Evolutionary conservation across 305 asterid species (phyloP).

Genomic region (Andrographis paniculata): DNA sequence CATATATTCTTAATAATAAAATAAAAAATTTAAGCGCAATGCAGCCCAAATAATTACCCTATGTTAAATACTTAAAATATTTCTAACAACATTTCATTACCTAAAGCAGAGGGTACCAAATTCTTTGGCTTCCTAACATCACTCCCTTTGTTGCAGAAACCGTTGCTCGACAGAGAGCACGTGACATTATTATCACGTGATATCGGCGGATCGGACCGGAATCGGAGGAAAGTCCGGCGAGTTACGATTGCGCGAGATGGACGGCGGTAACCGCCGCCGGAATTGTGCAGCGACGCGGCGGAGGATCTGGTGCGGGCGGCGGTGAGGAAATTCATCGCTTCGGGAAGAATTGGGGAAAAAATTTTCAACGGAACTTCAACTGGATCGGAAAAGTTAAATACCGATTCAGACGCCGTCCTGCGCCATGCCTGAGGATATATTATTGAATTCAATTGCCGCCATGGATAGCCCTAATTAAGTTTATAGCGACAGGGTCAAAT

Average conservation of each 20-base stretch:
- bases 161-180: not conserved
- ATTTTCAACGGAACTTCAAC: not conserved
- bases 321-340: constrained; percentile 14
- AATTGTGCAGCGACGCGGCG: constrained; percentile 1
- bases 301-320: constrained; percentile 13
- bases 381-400: not conserved
- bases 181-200: not conserved
- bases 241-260: constrained; percentile 2
- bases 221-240: constrained; percentile 1
- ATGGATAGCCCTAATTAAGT: not conserved
- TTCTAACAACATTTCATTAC: constrained; percentile 7
- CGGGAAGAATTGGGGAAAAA: not conserved
- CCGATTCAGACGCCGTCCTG: not conserved
- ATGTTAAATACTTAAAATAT: too few relatives aligned
- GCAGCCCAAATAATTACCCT: too few relatives aligned
- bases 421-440: constrained; percentile 12
- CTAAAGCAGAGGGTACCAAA: constrained; percentile 19
- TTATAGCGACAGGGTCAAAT: too few relatives aligned
- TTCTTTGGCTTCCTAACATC: not conserved
- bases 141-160: not conserved
- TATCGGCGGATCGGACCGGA: constrained; percentile 8
- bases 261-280: constrained; percentile 2
- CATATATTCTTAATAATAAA: too few relatives aligned
- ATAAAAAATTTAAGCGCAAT: too few relatives aligned
- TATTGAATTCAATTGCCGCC: constrained; percentile 9